Conservation (phyloP, 176 grass and related monocot species). For the Cenchrus fungigraminus region DNA sequence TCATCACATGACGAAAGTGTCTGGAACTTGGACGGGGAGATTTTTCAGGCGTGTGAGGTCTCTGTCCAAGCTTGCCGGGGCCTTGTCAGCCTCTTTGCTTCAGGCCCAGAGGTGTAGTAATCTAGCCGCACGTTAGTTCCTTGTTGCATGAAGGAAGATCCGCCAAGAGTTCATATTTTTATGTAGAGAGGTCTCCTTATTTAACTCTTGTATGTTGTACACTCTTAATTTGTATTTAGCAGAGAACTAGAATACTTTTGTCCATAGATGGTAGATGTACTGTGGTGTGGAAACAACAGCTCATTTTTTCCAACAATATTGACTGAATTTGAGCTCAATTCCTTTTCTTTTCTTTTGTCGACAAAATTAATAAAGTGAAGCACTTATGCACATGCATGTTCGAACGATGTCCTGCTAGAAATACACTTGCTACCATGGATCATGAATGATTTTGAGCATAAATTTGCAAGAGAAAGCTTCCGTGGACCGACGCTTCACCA, state of each 20-base stretch:
- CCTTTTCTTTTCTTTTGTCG: neutral
- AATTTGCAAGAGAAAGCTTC: neutral
- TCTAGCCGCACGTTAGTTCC: neutral
- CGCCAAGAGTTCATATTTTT: neutral
- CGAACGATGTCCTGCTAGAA: neutral
- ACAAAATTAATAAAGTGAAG: neutral
- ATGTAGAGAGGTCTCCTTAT: neutral
- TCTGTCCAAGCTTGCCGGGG: constrained; percentile 80
- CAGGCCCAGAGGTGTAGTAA: constrained; percentile 77
- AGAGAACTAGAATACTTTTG: neutral
- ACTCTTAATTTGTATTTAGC: neutral
- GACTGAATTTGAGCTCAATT: neutral
- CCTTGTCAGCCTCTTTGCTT: constrained; percentile 85
- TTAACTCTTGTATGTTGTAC: constrained; percentile 10
- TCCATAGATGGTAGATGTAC: neutral
- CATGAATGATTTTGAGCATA: neutral
- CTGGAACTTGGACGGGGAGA: constrained; percentile 94
- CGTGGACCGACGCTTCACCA: no score
- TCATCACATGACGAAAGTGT: constrained; percentile 74
- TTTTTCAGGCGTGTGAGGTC: constrained; percentile 74
- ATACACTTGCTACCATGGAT: neutral
- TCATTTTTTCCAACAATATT: neutral
- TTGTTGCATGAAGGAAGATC: neutral
- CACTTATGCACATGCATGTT: neutral
- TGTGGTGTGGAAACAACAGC: neutral